These are phyloP conservation scores for Casuarina cunninghamiana DNA, from an alignment of 306 rosid genomes.

Conservation along the genomic window DNA sequence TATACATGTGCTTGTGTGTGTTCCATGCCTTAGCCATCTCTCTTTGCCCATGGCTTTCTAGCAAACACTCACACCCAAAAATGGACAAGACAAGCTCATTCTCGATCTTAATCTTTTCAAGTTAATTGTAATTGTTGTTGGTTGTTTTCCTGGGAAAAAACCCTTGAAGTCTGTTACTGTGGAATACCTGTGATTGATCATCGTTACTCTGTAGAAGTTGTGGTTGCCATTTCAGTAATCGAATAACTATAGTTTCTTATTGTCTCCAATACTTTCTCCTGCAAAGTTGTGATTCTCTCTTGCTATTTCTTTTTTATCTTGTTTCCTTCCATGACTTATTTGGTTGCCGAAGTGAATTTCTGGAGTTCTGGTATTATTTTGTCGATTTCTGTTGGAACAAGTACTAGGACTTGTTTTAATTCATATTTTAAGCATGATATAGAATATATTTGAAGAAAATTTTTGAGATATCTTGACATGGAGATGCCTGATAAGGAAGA, in stretches of 20 bases:
- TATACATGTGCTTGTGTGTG: neutral
- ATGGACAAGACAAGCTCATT: neutral
- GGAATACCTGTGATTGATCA: neutral
- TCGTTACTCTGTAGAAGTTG: neutral
- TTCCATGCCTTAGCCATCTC: neutral
- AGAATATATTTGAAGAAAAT: neutral
- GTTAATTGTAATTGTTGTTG: neutral
- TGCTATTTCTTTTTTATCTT: too few species aligned
- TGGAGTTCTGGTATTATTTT: neutral
- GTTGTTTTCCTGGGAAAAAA: too few species aligned
- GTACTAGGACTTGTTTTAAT: neutral
- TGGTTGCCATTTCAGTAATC: neutral
- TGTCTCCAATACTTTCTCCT: neutral
- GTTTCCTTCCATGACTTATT: neutral
- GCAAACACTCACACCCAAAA: neutral
- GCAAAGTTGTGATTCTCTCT: neutral
- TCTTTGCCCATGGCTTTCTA: neutral
- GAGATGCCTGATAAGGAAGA: neutral
- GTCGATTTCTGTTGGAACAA: neutral
- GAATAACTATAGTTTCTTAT: too few species aligned
- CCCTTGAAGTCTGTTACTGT: neutral
- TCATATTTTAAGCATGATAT: neutral
- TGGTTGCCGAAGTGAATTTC: neutral
- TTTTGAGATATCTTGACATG: neutral
- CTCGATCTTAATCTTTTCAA: neutral